phyloP scores from a whole-genome alignment of 768 basidiomycete species.

The Epithele typhae region DNA sequence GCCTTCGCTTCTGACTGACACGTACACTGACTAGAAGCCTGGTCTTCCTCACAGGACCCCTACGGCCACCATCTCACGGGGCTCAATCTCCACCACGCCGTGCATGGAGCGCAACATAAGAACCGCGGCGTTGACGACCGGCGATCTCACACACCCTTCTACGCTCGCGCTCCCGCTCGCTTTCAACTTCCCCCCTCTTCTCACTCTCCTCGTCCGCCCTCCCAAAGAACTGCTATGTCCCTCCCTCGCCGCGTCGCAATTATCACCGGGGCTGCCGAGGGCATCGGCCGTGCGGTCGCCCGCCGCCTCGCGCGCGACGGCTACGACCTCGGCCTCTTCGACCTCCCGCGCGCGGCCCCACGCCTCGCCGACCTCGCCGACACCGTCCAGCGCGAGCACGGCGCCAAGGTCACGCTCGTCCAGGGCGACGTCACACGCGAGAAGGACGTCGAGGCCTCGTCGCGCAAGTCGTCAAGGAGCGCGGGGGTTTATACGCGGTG shows the following conservation, averaged over 20 bases:
- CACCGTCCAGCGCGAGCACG: constrained; percentile 11
- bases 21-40: too few species aligned
- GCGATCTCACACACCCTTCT: too few species aligned
- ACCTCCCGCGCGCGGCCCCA: constrained; percentile 13
- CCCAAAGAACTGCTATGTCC: too few species aligned
- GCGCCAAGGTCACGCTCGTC: constrained; percentile 21
- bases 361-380: constrained; percentile 13
- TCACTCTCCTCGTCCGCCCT: too few species aligned
- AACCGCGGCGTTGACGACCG: too few species aligned
- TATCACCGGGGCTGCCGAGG: constrained; percentile 28
- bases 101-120: too few species aligned
- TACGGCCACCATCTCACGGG: too few species aligned
- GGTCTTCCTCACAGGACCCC: too few species aligned
- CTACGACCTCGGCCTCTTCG: constrained; percentile 20
- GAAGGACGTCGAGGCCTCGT: constrained; percentile 39
- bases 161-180: too few species aligned
- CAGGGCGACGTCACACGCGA: constrained; percentile 39
- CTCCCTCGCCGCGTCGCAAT: constrained; percentile 26
- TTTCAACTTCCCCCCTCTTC: too few species aligned
- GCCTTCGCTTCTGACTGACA: too few species aligned
- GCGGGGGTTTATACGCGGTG: constrained; percentile 48
- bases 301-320: constrained; percentile 22
- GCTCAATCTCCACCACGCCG: too few species aligned
- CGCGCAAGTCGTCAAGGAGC: constrained; percentile 19
- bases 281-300: constrained; percentile 26